Conservation (phyloP, 129 eudicot genomes). For the Mikania micrantha region DNA sequence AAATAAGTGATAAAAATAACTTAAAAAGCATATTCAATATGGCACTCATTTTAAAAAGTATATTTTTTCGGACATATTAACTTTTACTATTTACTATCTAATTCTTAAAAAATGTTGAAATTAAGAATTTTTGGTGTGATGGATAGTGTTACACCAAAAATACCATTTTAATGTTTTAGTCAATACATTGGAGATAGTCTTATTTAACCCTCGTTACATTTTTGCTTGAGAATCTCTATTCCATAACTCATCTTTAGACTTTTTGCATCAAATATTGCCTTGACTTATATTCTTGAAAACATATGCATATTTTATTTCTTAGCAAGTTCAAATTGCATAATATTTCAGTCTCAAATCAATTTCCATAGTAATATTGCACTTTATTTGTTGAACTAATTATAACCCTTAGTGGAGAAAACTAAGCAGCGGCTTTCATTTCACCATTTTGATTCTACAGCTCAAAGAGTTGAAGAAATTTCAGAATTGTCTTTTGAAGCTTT, state of each 20-base stretch:
- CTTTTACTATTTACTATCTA: background rate
- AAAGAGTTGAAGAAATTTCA: conserved; percentile 53
- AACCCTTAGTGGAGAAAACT: background rate
- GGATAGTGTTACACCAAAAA: background rate
- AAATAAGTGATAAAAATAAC: background rate
- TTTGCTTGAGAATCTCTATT: background rate
- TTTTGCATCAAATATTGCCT: background rate
- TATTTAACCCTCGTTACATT: background rate
- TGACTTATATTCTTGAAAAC: background rate
- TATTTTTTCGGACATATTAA: no score
- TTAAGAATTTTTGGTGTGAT: background rate
- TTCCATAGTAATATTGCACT: background rate
- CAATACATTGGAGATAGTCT: background rate
- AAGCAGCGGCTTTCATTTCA: conserved; percentile 1
- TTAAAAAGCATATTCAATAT: background rate
- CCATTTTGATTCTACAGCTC: conserved; percentile 33
- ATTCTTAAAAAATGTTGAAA: background rate
- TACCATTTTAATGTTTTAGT: background rate
- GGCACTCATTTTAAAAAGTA: background rate
- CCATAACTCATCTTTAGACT: background rate
- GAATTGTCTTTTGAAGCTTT: conserved; percentile 76
- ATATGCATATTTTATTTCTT: background rate
- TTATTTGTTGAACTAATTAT: background rate
- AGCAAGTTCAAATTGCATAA: background rate
- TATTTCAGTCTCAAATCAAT: background rate